Evolutionary conservation across 768 basidiomycete species (phyloP), one percentile per base, ranked within the genome.

Genomic region (Tricholoma bakamatsutake): DNA sequence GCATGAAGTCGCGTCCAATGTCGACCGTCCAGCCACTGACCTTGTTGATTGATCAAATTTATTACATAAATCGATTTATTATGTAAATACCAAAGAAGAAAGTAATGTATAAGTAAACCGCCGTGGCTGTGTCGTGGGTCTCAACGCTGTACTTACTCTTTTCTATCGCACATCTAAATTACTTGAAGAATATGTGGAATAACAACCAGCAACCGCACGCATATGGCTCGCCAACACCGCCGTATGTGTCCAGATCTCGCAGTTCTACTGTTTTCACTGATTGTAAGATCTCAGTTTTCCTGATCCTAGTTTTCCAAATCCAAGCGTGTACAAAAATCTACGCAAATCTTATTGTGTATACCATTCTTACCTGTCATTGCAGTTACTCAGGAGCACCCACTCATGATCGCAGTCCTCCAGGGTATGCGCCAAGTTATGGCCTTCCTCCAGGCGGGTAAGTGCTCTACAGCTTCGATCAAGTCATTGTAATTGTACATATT

Each of bases 391-490:
- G 43, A 15, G 42, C 43, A 12, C 57, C 60, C 6, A 48, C 54
- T 17, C 1, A 66, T 24, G 76, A 73, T 5, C 74, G 73, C 57
- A 71, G 65, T 59, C 71, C 75, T 12, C n/a, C 28, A n/a, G 67
- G 73, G n/a, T 79, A 80, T 57, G 64, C 72, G 12, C 73, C 77
- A 27, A 67, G 73, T 7, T 71, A 69, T 50, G 62, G 59, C 0
- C 43, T 66, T 33, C 64, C 64, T 34, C 63, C 63, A 30, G 18
- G 57, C 35, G 59, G 62, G 59, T 59, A 53, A 45, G 62, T 13
- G n/a, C 35, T 30, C 15, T 7, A 42, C 17, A 27, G n/a, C 31
- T 47, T 12, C 3, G 31, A 50, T 47, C 10, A 3, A 24, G 4
- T n/a, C 5, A 45, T 24, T 31, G 21, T 47, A 31, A 30, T 31